Percentiles rank a stretch among this genome's conserved stretches.
Evolutionary conservation across 495 filamentous ascomycete genomes (phyloP).

Genomic region (Neurospora intermedia): DNA sequence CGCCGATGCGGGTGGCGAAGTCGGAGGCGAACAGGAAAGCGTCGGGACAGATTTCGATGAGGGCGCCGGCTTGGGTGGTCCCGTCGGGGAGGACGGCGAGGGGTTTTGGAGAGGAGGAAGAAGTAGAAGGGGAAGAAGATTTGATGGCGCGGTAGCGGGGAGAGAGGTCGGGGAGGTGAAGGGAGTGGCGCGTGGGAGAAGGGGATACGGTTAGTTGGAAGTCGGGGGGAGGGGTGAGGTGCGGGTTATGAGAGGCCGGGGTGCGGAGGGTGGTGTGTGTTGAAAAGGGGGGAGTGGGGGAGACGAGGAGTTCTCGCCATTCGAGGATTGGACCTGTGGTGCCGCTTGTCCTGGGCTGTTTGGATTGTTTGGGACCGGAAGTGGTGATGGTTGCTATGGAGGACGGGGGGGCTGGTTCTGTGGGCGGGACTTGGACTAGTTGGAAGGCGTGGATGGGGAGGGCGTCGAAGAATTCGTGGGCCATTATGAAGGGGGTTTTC

Average conservation of each 20-base stretch:
- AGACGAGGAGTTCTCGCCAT: slow-evolving; percentile 85
- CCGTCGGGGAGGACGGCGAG: background rate
- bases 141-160: slow-evolving; percentile 68
- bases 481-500: slow-evolving; percentile 84
- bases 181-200: slow-evolving; percentile 64
- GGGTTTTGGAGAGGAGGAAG: background rate
- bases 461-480: slow-evolving; percentile 99
- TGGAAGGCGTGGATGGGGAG: slow-evolving; percentile 95
- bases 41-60: slow-evolving; percentile 86
- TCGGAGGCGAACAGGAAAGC: slow-evolving; percentile 65
- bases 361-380: slow-evolving; percentile 13
- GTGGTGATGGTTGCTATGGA: slow-evolving; percentile 6
- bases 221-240: slow-evolving; percentile 47
- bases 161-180: slow-evolving; percentile 77
- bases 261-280: slow-evolving; percentile 34
- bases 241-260: slow-evolving; percentile 42
- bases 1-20: slow-evolving; percentile 75
- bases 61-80: slow-evolving; percentile 31
- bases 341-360: slow-evolving; percentile 8
- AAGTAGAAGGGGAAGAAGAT: slow-evolving; percentile 23
- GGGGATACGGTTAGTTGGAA: slow-evolving; percentile 75
- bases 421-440: slow-evolving; percentile 42
- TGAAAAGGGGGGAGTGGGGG: slow-evolving; percentile 45
- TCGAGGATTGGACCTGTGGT: slow-evolving; percentile 42
- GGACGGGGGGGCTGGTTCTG: slow-evolving; percentile 30